Base-by-base conservation (phyloP, 208 protist species). In the Trypanosoma mega region DNA sequence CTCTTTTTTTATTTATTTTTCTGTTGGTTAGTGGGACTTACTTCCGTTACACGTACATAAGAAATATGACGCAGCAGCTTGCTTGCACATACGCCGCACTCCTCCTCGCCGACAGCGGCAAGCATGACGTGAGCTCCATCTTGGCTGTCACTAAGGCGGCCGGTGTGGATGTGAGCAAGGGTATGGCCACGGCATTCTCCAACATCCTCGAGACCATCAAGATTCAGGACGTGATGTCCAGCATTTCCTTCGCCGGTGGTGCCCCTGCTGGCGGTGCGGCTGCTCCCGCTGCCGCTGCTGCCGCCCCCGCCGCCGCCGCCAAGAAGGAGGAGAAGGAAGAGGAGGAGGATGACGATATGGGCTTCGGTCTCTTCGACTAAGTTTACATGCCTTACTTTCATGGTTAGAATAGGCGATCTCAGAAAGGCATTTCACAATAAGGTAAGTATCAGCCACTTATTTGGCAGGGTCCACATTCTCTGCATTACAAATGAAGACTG, bases 61-160 rank as follows among this genome's bases (percentile, higher is more conserved):
- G 33, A 7, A 47, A 41, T n/a, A 63, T 47, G 26, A 44, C 51
- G 8, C 68, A 82, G 51, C 92, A 97, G 75, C 89, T 97, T 50
- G 94, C 94, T n/a, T 98, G 94, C 85, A 85, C 85, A 20, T 98
- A 98, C 85, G 87, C 96, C 68, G 83, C 93, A 53, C 80, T 98
- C 50, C 91, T 98, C 74, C 89, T 98, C 36, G 80, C 82, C 68
- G 96, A 97, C 74, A 85, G 82, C 64, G 86, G 88, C 58, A 86
- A 87, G 74, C 74, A 77, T 72, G 92, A 95, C 45, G 86, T 80
- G 29, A 63, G 47, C 44, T 76, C 59, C 51, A 68, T 94, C 58
- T 46, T 58, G 43, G 74, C 75, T 18, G 81, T 94, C 48, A 74
- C 82, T 51, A 85, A 87, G 78, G 87, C 87, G 56, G 87, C 82